These are phyloP conservation scores for Boletus barrowsii DNA, from an alignment of 768 basidiomycete species.

Conservation along the genomic window DNA sequence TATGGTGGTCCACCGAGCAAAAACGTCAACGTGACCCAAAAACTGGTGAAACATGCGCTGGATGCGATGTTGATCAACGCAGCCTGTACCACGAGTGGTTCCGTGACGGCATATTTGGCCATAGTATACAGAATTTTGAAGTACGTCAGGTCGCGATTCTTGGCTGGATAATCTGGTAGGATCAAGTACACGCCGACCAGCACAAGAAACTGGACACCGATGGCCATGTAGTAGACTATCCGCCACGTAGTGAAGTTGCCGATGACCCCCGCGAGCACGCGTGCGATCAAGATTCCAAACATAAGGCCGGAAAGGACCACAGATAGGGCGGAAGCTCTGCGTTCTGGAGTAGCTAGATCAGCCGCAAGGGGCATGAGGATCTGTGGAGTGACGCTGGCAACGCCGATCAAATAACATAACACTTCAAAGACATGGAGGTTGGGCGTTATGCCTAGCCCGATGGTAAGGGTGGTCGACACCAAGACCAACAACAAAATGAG, in stretches of 20 bases:
- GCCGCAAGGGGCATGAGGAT: constrained; percentile 74
- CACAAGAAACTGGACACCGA: constrained; percentile 64
- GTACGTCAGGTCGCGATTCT: constrained; percentile 64
- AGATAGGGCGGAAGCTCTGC: constrained; percentile 71
- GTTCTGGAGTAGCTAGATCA: constrained; percentile 74
- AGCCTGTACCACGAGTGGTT: constrained; percentile 74
- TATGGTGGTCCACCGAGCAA: constrained; percentile 76
- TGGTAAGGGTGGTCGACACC: constrained; percentile 54
- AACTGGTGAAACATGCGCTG: constrained; percentile 57
- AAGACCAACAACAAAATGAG: constrained; percentile 60
- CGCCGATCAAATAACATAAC: constrained; percentile 69
- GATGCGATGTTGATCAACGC: constrained; percentile 57
- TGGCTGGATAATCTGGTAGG: constrained; percentile 84
- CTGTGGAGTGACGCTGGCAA: constrained; percentile 69
- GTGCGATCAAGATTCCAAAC: constrained; percentile 69
- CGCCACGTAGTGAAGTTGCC: constrained; percentile 70
- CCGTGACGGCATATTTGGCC: constrained; percentile 72
- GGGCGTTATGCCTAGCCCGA: constrained; percentile 66
- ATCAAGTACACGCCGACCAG: constrained; percentile 57
- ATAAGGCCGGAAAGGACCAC: constrained; percentile 68
- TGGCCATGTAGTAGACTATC: constrained; percentile 74
- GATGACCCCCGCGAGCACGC: constrained; percentile 73
- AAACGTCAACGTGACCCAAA: constrained; percentile 80
- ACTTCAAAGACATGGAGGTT: constrained; percentile 59
- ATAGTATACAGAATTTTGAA: constrained; percentile 69